Evolutionary conservation across 352 stramenopile species (phyloP).

Genomic region (Globisporangium barbulae): DNA sequence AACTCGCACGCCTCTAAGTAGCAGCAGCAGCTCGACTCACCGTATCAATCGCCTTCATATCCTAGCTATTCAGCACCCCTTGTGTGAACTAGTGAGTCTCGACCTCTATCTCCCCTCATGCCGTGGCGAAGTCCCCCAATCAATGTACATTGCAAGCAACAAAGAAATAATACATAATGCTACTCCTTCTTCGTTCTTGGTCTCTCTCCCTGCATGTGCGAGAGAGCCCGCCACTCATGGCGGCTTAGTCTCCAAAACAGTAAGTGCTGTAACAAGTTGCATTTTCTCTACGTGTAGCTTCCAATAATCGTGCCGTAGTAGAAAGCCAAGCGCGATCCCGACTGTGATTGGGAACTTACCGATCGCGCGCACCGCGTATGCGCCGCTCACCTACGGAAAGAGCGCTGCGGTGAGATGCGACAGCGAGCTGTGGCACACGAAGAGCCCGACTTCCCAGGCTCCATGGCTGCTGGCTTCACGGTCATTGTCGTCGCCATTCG

Average conservation of each 20-base stretch:
- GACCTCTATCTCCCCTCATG: not conserved
- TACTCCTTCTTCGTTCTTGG: not conserved
- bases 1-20: not conserved
- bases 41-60: not conserved
- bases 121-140: not conserved
- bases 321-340: not conserved
- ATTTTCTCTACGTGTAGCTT: too few species aligned
- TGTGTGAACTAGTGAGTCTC: too few species aligned
- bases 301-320: constrained; percentile 7
- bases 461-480: not conserved
- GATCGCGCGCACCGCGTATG: not conserved
- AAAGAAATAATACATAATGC: not conserved
- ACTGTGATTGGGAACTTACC: not conserved
- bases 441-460: not conserved
- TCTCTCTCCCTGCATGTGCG: too few species aligned
- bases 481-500: not conserved
- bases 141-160: not conserved
- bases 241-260: too few species aligned
- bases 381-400: not conserved
- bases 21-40: not conserved
- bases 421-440: not conserved
- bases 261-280: not conserved
- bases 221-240: too few species aligned
- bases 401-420: not conserved
- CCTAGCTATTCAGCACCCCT: not conserved